These are phyloP conservation scores for Ailanthus altissimus DNA, from an alignment of 345 rosid species.

Conservation along the genomic window DNA sequence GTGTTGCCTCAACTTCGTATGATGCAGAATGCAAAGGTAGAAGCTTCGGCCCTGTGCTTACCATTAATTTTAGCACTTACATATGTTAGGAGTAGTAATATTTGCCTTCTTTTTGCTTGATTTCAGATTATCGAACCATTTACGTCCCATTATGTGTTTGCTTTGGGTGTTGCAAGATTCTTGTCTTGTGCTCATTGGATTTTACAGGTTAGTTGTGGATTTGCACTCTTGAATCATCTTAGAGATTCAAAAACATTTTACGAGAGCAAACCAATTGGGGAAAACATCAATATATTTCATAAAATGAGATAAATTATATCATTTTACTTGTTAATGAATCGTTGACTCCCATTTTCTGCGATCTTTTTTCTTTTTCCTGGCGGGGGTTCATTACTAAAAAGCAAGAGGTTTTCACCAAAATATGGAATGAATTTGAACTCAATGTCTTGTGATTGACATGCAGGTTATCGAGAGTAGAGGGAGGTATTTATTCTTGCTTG, in stretches of 20 bases:
- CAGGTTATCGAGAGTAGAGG: slow-evolving; percentile 64
- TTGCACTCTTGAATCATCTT: too few relatives aligned
- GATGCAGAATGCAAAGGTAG: slow-evolving; percentile 86
- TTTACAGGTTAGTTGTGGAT: slow-evolving; percentile 44
- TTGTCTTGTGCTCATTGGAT: slow-evolving; percentile 82
- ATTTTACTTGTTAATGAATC: too few relatives aligned
- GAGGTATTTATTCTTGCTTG: slow-evolving; percentile 44
- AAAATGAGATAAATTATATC: too few relatives aligned
- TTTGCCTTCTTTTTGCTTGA: background rate
- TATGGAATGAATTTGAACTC: too few relatives aligned
- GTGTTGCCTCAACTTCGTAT: slow-evolving; percentile 86
- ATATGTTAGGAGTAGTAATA: background rate
- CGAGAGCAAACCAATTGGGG: too few relatives aligned
- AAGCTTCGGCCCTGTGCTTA: too few relatives aligned
- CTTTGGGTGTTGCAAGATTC: slow-evolving; percentile 74
- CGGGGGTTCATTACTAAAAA: background rate
- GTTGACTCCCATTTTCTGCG: too few relatives aligned
- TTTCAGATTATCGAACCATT: slow-evolving; percentile 86
- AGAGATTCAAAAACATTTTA: too few relatives aligned
- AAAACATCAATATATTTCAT: too few relatives aligned
- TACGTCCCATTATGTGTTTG: slow-evolving; percentile 84
- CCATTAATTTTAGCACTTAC: background rate
- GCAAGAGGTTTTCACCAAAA: background rate
- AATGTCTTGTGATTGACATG: background rate
- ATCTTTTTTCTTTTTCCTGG: background rate